Conservation (phyloP, 352 stramenopile genomes). For the Globisporangium paroecandrum region DNA sequence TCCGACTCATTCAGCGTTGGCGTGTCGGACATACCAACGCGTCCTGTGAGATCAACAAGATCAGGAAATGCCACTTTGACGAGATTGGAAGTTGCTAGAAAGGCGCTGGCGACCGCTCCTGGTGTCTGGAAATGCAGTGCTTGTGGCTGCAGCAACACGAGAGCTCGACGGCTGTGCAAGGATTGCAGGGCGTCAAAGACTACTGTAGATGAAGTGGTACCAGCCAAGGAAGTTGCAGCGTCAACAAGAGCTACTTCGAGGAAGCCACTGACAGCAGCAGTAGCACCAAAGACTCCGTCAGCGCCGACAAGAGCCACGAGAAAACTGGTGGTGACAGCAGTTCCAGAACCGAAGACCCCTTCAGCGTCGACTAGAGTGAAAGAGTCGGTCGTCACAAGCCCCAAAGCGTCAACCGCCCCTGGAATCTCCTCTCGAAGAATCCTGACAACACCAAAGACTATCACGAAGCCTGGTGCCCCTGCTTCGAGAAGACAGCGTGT, state of each 20-base stretch:
- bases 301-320: background rate
- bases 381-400: constrained; percentile 1
- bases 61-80: constrained; percentile 19
- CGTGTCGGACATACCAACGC: background rate
- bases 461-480: constrained; percentile 6
- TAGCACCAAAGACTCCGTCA: constrained; percentile 6
- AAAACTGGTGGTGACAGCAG: background rate
- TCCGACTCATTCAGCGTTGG: constrained; percentile 19
- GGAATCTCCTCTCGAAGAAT: constrained; percentile 12
- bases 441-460: constrained; percentile 14
- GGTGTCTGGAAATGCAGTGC: constrained; percentile 50
- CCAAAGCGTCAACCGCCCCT: background rate
- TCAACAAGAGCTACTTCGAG: background rate
- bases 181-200: constrained; percentile 35
- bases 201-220: constrained; percentile 2
- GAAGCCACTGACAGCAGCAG: background rate
- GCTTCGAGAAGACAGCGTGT: constrained; percentile 12
- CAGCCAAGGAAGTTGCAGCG: background rate
- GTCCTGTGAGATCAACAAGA: background rate
- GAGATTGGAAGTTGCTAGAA: background rate
- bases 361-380: constrained; percentile 2
- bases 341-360: constrained; percentile 1
- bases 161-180: constrained; percentile 41
- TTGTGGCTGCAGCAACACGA: constrained; percentile 52
- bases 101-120: background rate